These are phyloP conservation scores for Calocera viscosa DNA, from an alignment of 768 basidiomycete species.

Conservation along the genomic window DNA sequence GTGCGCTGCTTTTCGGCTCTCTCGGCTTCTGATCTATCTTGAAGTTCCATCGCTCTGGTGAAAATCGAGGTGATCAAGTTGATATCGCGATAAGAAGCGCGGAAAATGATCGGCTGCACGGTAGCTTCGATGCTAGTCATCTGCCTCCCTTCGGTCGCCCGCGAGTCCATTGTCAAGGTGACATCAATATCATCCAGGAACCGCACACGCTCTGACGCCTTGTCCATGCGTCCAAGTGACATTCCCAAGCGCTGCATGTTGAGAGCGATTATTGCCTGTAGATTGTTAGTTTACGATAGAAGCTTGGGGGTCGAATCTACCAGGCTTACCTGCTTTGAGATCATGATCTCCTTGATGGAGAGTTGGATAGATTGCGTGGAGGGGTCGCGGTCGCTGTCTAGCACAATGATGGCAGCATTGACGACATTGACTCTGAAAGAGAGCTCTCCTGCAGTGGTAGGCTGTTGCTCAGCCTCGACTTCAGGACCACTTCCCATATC, in stretches of 20 bases:
- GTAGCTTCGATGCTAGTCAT: slow-evolving; percentile 75
- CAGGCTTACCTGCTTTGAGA: slow-evolving; percentile 72
- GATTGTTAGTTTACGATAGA: slow-evolving; percentile 3
- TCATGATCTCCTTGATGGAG: slow-evolving; percentile 65
- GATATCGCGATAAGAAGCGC: slow-evolving; percentile 93
- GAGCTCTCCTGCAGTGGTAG: slow-evolving; percentile 23
- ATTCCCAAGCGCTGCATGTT: slow-evolving; percentile 76
- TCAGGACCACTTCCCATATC: slow-evolving; percentile 16
- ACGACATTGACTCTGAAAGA: slow-evolving; percentile 75
- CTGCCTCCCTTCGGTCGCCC: slow-evolving; percentile 41
- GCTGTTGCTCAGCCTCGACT: not conserved
- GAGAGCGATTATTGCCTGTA: slow-evolving; percentile 66
- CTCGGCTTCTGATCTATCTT: not conserved
- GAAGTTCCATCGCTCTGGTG: slow-evolving; percentile 62
- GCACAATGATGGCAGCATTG: slow-evolving; percentile 73
- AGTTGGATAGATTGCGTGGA: slow-evolving; percentile 79
- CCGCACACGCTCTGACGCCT: slow-evolving; percentile 65
- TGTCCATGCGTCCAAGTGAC: slow-evolving; percentile 85
- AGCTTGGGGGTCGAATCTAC: no score
- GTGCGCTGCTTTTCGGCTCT: not conserved
- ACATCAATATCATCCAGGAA: slow-evolving; percentile 89
- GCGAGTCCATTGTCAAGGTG: slow-evolving; percentile 74
- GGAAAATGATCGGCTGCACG: slow-evolving; percentile 71
- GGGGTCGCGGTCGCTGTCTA: slow-evolving; percentile 68
- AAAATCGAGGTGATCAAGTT: slow-evolving; percentile 74